These are phyloP conservation scores for Neurospora crassa DNA, from an alignment of 2,329 filamentous ascomycete species.

Conservation along the genomic window DNA sequence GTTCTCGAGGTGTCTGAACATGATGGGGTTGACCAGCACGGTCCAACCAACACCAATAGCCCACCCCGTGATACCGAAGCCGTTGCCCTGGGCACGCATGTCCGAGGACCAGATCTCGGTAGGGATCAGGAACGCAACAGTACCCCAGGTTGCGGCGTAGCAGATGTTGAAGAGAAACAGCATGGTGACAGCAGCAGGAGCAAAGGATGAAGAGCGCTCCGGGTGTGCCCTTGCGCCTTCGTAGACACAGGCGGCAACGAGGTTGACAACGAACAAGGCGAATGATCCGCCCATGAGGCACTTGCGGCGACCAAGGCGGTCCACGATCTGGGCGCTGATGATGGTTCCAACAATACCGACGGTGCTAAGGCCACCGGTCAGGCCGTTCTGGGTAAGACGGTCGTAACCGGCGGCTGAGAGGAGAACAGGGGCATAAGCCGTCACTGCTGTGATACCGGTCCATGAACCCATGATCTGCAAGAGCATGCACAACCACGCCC, in stretches of 20 bases:
- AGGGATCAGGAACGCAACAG: slow-evolving; percentile 37
- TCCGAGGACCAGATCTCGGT: slow-evolving; percentile 49
- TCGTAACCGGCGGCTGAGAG: slow-evolving; percentile 25
- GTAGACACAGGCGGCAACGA: slow-evolving; percentile 33
- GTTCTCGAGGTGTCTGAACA: slow-evolving; percentile 36
- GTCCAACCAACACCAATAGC: slow-evolving; percentile 48
- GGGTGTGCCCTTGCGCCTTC: slow-evolving; percentile 29
- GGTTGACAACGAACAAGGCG: slow-evolving; percentile 30
- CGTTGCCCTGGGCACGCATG: slow-evolving; percentile 48
- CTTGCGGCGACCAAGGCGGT: slow-evolving; percentile 33
- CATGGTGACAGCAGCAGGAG: slow-evolving; percentile 36
- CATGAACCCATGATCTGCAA: slow-evolving; percentile 34
- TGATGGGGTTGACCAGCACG: slow-evolving; percentile 40
- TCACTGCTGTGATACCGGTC: slow-evolving; percentile 34
- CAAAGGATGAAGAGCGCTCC: slow-evolving; percentile 26
- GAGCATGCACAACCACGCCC: slow-evolving; percentile 29
- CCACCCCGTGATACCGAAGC: slow-evolving; percentile 50
- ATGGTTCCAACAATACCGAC: slow-evolving; percentile 42
- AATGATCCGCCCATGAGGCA: slow-evolving; percentile 31
- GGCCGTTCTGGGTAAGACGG: slow-evolving; percentile 32
- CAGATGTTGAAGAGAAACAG: slow-evolving; percentile 40
- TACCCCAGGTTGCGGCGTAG: slow-evolving; percentile 41
- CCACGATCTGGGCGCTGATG: slow-evolving; percentile 40
- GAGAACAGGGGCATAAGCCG: slow-evolving; percentile 27
- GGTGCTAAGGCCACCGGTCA: slow-evolving; percentile 41